Evolutionary conservation across 2,329 filamentous ascomycete genomes (phyloP).

Genomic region (Eutypa lata): DNA sequence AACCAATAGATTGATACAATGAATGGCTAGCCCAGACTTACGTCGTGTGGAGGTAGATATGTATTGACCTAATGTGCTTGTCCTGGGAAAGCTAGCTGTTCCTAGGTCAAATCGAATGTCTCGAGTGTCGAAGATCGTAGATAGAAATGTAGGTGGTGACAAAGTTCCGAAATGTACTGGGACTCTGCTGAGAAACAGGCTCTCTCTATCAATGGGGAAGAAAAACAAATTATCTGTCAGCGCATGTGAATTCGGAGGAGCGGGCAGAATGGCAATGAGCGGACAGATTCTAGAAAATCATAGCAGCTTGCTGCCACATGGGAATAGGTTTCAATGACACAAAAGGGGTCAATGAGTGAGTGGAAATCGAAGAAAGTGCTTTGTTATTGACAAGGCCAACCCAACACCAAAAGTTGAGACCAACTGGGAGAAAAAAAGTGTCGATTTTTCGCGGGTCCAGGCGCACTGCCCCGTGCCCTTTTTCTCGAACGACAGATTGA

Average conservation of each 20-base stretch:
- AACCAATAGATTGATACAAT: not conserved
- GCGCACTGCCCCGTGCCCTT: not conserved
- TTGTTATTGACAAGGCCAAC: slow-evolving; percentile 28
- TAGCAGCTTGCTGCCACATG: slow-evolving; percentile 27
- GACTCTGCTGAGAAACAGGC: slow-evolving; percentile 19
- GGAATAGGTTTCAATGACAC: slow-evolving; percentile 21
- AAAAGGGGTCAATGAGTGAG: slow-evolving; percentile 23
- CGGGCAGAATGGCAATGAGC: slow-evolving; percentile 16
- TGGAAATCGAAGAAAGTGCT: slow-evolving; percentile 20
- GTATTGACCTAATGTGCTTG: slow-evolving; percentile 16
- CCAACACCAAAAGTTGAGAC: slow-evolving; percentile 19
- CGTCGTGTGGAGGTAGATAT: slow-evolving; percentile 9
- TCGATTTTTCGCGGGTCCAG: not conserved
- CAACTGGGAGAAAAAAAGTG: not conserved
- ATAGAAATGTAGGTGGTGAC: not conserved
- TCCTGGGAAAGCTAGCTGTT: slow-evolving; percentile 22
- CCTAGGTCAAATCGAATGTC: slow-evolving; percentile 5
- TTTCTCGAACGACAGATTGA: not conserved
- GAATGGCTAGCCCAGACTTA: slow-evolving; percentile 10
- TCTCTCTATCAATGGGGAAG: slow-evolving; percentile 14
- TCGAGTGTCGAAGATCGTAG: slow-evolving; percentile 4
- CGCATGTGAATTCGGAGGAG: slow-evolving; percentile 22
- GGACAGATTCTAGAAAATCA: slow-evolving; percentile 17
- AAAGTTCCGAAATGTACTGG: slow-evolving; percentile 10
- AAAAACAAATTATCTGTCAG: slow-evolving; percentile 18